phyloP scores from a whole-genome alignment of 2,329 filamentous ascomycete species.

The Sclerotinia trifoliorum region DNA sequence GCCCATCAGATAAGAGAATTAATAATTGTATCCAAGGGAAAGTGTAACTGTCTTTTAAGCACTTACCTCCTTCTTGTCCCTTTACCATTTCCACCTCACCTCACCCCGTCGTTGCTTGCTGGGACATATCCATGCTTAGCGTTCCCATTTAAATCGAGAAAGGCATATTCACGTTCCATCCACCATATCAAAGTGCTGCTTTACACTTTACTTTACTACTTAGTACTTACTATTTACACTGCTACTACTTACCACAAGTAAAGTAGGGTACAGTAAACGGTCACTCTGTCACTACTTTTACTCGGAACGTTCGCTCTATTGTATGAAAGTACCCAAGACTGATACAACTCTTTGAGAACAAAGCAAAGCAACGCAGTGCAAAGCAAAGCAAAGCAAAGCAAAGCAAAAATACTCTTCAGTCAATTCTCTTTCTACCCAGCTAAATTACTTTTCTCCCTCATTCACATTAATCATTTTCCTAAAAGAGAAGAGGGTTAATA shows the following conservation, averaged over 20 bases:
- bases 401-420: not conserved
- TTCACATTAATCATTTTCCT: not conserved
- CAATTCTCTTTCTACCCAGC: not conserved
- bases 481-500: not conserved
- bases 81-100: not conserved
- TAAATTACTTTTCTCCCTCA: not conserved
- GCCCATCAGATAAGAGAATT: no score
- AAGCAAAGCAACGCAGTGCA: conserved; percentile 8
- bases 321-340: conserved; percentile 6
- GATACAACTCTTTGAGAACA: not conserved
- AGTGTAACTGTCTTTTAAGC: not conserved
- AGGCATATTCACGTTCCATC: not conserved
- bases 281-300: not conserved
- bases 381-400: not conserved
- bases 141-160: conserved; percentile 2
- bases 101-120: not conserved
- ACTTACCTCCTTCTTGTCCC: not conserved
- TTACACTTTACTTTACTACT: not conserved
- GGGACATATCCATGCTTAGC: conserved; percentile 6
- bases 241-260: not conserved
- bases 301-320: not conserved
- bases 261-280: not conserved
- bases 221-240: not conserved
- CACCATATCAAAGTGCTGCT: not conserved
- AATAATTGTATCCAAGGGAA: no score